These are phyloP conservation scores for Phytopythium ostracodes DNA, from an alignment of 352 stramenopile genomes.

Conservation along the genomic window DNA sequence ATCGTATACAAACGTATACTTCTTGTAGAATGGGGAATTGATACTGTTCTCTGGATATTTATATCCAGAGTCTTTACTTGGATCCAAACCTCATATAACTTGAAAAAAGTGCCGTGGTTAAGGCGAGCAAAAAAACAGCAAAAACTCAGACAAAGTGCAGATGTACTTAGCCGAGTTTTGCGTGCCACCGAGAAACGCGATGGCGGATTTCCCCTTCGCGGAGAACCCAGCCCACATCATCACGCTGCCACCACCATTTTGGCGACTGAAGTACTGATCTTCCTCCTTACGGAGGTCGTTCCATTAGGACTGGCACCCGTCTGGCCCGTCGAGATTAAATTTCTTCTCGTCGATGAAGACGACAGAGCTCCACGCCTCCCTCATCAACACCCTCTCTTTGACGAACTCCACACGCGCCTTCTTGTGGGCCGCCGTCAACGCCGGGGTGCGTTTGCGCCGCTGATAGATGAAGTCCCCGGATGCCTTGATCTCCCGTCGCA, in stretches of 20 bases:
- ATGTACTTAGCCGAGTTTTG: not conserved
- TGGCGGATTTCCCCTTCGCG: not conserved
- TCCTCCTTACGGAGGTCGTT: not conserved
- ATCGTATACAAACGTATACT: no score
- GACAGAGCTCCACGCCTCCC: not conserved
- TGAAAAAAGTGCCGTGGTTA: not conserved
- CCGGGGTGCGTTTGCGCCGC: no score
- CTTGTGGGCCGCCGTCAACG: no score
- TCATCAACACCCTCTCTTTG: no score
- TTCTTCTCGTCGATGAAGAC: not conserved
- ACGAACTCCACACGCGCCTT: no score
- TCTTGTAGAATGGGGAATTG: no score
- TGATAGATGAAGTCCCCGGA: no score
- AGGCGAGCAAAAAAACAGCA: not conserved
- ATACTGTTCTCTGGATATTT: no score
- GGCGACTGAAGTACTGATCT: not conserved
- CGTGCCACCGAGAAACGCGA: not conserved
- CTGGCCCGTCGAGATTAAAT: not conserved
- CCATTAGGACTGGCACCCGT: not conserved
- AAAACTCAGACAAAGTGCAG: not conserved
- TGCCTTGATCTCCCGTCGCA: no score
- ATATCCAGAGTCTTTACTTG: no score
- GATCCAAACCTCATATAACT: no score
- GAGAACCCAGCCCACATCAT: not conserved
- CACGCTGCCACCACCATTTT: not conserved